Percentiles rank a stretch among this genome's conserved stretches.
Evolutionary conservation across 345 rosid species (phyloP).

Genomic region (Zanthoxylum bungeanum): DNA sequence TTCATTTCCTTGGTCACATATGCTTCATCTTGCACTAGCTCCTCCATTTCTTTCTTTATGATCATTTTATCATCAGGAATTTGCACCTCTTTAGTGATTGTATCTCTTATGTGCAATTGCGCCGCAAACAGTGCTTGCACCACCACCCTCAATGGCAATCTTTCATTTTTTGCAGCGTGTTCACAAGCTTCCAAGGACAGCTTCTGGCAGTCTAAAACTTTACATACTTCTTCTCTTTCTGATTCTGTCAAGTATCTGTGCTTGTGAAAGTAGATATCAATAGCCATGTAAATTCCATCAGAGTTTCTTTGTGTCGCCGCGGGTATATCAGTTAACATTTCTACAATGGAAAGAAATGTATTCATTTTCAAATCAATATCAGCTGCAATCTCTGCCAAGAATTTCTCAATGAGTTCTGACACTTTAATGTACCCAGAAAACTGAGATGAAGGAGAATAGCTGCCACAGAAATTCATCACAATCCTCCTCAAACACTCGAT

Average conservation of each 20-base stretch:
- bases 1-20: slow-evolving; percentile 41
- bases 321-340: slow-evolving; percentile 48
- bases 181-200: too few relatives aligned
- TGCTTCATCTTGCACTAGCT: too few relatives aligned
- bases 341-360: slow-evolving; percentile 49
- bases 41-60: slow-evolving; percentile 20
- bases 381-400: slow-evolving; percentile 51
- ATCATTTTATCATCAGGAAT: slow-evolving; percentile 20
- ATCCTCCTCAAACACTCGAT: slow-evolving; percentile 54
- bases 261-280: too few relatives aligned
- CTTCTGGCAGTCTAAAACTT: too few relatives aligned
- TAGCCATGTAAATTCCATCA: too few relatives aligned
- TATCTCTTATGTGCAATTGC: slow-evolving; percentile 63
- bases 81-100: slow-evolving; percentile 32
- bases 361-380: slow-evolving; percentile 48
- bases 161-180: too few relatives aligned
- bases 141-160: too few relatives aligned
- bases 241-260: too few relatives aligned
- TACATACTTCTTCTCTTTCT: too few relatives aligned
- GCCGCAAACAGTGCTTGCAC: slow-evolving; percentile 46
- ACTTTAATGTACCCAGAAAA: slow-evolving; percentile 34
- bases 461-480: slow-evolving; percentile 49
- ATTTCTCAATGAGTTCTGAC: slow-evolving; percentile 70
- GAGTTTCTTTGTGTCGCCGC: too few relatives aligned
- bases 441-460: slow-evolving; percentile 25